Base-by-base conservation (phyloP, 2,329 filamentous ascomycete genomes). In the Apiospora koreana region DNA sequence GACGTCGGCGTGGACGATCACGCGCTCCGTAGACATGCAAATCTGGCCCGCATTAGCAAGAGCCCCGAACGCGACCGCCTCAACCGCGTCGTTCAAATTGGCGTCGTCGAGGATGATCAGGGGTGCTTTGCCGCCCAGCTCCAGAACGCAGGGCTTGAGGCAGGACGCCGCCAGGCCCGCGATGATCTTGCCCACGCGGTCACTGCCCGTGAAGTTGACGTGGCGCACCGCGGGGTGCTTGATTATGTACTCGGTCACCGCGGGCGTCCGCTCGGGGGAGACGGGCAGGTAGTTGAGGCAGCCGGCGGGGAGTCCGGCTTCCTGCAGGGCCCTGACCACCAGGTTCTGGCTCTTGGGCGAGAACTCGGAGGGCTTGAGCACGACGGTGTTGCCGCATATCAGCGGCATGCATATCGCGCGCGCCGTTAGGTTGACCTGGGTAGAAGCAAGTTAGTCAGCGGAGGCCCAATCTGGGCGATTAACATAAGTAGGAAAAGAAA, bases 141-240 rank as follows among this genome's bases (percentile, higher is more conserved):
- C 90, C 23, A 92, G 83, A 1, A 88, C 88, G 14, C 91, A 86
- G 75, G 90, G 90, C 81, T 92, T 92, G 75, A 90, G 78, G 71
- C 88, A 88, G 4, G 85, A 92, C 1, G 90, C 86, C 0, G 93
- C 92, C 77, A 88, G 86, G 76, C 92, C 92, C 87, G 94, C 93
- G 69, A 95, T 93, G 68, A 90, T 84, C 69, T 89, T 87, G 1
- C 91, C 93, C 0, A 92, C 94, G 1, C 84, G 84, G 1, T 90
- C 92, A 9, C 89, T 92, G 41, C 93, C 93, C 0, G 93, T 95
- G 75, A 96, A 96, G 1, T 90, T 90, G 67, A 95, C 84, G 77
- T 92, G 93, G 74, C 92, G 88, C 35, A 95, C 87, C 65, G 88
- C 87, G 70, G 89, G 84, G 79, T 95, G 93, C 42, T 86, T 83